Evolutionary conservation across 1,284 basidiomycete genomes (phyloP).

Genomic region (Trametes sp.): DNA sequence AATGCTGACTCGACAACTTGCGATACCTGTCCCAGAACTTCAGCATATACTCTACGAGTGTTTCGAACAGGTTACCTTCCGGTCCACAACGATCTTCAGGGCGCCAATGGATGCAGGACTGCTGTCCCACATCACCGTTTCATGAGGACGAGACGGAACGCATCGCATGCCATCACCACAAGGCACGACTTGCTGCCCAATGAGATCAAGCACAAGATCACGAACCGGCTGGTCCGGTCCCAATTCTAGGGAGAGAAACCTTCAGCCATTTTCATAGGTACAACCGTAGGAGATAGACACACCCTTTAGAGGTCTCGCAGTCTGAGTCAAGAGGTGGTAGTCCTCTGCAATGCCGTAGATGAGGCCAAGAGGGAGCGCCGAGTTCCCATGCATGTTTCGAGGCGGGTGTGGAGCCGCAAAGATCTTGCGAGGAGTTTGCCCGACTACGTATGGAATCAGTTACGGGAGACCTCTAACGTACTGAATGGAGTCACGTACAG

Average conservation of each 20-base stretch:
- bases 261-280: neutral
- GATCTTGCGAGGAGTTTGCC: conserved; percentile 91
- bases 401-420: conserved; percentile 85
- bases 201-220: conserved; percentile 61
- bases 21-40: conserved; percentile 55
- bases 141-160: conserved; percentile 68
- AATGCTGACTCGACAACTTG: conserved; percentile 80
- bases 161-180: conserved; percentile 66
- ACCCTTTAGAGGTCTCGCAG: conserved; percentile 67
- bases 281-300: conserved; percentile 15
- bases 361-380: conserved; percentile 72
- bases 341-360: conserved; percentile 86
- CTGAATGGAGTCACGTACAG: conserved; percentile 56
- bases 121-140: conserved; percentile 72
- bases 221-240: conserved; percentile 53
- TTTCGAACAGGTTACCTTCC: conserved; percentile 53
- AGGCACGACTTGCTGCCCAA: conserved; percentile 70
- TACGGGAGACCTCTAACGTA: neutral
- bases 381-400: conserved; percentile 74
- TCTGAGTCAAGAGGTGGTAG: conserved; percentile 67
- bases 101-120: conserved; percentile 52
- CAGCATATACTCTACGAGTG: conserved; percentile 6
- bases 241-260: conserved; percentile 52
- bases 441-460: conserved; percentile 58
- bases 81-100: conserved; percentile 68